phyloP scores from a whole-genome alignment of 257 asterid genomes.

The Solanum ossicruentum region DNA sequence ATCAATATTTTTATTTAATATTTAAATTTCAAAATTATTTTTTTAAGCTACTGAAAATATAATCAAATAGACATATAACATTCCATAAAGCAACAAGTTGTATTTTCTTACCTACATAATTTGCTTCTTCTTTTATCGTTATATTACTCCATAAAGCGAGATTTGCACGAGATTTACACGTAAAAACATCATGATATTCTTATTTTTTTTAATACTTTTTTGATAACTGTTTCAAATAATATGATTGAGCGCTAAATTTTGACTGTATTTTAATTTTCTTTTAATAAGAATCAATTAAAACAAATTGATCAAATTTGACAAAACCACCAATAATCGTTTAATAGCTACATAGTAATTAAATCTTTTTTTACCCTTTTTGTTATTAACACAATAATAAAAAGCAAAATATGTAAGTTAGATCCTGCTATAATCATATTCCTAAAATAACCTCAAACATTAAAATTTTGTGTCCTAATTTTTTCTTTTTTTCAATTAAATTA shows the following conservation, averaged over 20 bases:
- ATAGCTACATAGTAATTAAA: neutral
- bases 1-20: neutral
- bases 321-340: neutral
- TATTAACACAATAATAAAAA: neutral
- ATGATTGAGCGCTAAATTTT: neutral
- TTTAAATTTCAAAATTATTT: neutral
- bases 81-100: neutral
- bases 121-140: neutral
- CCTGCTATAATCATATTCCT: neutral
- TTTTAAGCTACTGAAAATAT: neutral
- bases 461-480: neutral
- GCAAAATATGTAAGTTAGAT: neutral
- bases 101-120: neutral
- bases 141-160: neutral
- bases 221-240: neutral
- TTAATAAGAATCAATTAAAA: neutral
- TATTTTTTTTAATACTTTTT: neutral
- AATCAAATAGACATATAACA: neutral
- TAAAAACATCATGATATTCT: neutral
- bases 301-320: neutral
- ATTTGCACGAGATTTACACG: neutral
- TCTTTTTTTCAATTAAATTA: neutral
- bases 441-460: neutral
- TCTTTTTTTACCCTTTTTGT: neutral
- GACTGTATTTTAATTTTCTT: too few species aligned